Evolutionary conservation across 1,284 basidiomycete species (phyloP).

Genomic region (Fomitopsis schrenkii): DNA sequence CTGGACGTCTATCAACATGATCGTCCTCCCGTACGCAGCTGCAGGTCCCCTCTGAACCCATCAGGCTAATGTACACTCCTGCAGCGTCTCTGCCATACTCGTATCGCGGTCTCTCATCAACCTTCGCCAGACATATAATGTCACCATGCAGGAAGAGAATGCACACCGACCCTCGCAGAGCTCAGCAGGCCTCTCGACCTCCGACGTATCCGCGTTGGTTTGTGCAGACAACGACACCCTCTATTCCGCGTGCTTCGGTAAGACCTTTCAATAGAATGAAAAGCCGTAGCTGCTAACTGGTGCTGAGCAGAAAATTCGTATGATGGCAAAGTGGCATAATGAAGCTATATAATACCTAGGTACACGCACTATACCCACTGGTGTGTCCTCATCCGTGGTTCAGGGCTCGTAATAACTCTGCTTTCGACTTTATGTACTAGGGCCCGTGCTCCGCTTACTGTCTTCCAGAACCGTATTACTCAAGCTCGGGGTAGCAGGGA

Average conservation of each 20-base stretch:
- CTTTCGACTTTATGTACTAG: no score
- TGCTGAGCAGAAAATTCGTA: no score
- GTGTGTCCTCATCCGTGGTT: no score
- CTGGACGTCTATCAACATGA: background rate
- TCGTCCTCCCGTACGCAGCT: background rate
- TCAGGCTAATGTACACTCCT: background rate
- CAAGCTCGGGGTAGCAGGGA: no score
- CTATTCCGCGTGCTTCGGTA: background rate
- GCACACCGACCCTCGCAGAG: background rate
- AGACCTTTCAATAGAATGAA: background rate
- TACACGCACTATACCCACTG: no score
- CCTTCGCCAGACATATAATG: background rate
- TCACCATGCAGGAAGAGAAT: background rate
- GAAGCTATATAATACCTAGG: no score
- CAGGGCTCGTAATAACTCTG: no score
- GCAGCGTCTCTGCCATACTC: background rate
- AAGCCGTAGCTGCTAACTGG: no score
- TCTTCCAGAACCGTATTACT: no score
- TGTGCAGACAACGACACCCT: background rate
- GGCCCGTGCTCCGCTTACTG: no score
- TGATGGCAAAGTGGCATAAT: no score
- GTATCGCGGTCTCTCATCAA: background rate
- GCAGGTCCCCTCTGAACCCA: background rate
- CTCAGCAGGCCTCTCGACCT: background rate
- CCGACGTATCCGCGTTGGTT: background rate